Percentiles rank a stretch among this genome's conserved stretches.
Evolutionary conservation across 441 rosid species (phyloP).

Genomic region (Adansonia gregorii): DNA sequence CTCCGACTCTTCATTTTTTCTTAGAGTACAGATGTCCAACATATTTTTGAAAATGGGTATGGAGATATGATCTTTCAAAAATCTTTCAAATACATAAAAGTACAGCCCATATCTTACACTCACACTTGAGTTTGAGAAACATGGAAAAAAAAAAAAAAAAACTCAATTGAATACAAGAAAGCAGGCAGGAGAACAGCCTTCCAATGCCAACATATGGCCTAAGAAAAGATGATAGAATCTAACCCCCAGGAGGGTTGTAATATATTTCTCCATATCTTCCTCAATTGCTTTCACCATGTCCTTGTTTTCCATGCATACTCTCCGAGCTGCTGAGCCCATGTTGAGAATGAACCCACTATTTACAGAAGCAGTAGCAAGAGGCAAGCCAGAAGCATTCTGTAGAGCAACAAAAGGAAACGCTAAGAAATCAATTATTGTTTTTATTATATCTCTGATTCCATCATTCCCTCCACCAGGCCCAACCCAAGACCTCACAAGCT

Average conservation of each 20-base stretch:
- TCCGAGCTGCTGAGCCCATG: slow-evolving; percentile 79
- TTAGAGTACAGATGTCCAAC: too few relatives aligned
- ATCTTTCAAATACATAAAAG: too few relatives aligned
- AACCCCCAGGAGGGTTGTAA: slow-evolving; percentile 82
- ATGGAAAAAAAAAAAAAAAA: not conserved
- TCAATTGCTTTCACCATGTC: slow-evolving; percentile 75
- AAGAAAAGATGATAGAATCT: slow-evolving; percentile 21
- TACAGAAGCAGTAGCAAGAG: slow-evolving; percentile 83
- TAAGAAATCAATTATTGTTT: slow-evolving; percentile 76
- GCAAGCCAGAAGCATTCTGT: slow-evolving; percentile 73
- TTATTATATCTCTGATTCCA: slow-evolving; percentile 76
- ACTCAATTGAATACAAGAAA: slow-evolving; percentile 4
- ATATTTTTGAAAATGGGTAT: too few relatives aligned
- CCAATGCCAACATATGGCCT: not conserved
- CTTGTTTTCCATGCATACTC: slow-evolving; percentile 76
- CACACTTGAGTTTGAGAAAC: too few relatives aligned
- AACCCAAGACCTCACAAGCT: slow-evolving; percentile 80
- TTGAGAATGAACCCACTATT: slow-evolving; percentile 93
- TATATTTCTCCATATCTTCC: slow-evolving; percentile 88
- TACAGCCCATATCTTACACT: too few relatives aligned
- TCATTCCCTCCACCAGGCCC: slow-evolving; percentile 93
- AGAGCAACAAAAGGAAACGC: slow-evolving; percentile 92
- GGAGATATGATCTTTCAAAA: too few relatives aligned
- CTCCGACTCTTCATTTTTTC: too few relatives aligned
- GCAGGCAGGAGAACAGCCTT: not conserved